Evolutionary conservation across 495 filamentous ascomycete genomes (phyloP), one percentile per base, ranked within the genome.

Genomic region (Neurospora sp.): DNA sequence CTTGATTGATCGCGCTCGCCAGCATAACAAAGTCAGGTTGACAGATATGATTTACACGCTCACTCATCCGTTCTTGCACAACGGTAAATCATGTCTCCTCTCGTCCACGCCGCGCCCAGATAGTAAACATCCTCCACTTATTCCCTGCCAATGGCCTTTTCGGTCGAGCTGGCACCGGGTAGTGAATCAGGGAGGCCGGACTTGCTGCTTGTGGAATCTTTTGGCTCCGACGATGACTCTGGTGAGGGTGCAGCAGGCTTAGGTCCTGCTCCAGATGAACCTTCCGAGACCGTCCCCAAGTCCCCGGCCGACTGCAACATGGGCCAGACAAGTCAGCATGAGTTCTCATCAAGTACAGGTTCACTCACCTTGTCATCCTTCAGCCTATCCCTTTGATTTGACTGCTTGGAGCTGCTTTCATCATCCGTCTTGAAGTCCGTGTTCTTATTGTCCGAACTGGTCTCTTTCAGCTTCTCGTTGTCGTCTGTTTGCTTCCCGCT

Each of bases 401-500:
- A 66, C 54, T 66, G 28, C 54, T 34, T 34, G 31, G 24, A 17
- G 13, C 11, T 62, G 54, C 54, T 19, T 66, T 34, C 15, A 66
- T 66, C 28, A 19, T 28, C 5, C 28, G 54, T 66, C 28, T 66
- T 66, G 28, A 66, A 66, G 1, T 66, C 15, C 28, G 2, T 34
- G 1, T 66, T 66, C 13, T 66, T 66, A 5, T 66, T 66, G 28
- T 34, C 54, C 3, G 28, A 34, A 9, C 15, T 66, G 24, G 54
- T 66, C 15, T 66, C 31, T 19, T 34, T 66, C 15, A 34, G 54
- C 28, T 34, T 66, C 28, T 34, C 54, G 15, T 66, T 19, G 19
- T 48, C 42, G 8, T 69, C 37, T 21, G 42, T 8, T n/a, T 69
- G 86, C 85, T 71, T 88, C 85, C 21, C 73, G 45, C 39, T 21